Percentiles rank a stretch among this genome's conserved stretches.
Conservation (phyloP, 305 asterid species). For the Galium porrigens region DNA sequence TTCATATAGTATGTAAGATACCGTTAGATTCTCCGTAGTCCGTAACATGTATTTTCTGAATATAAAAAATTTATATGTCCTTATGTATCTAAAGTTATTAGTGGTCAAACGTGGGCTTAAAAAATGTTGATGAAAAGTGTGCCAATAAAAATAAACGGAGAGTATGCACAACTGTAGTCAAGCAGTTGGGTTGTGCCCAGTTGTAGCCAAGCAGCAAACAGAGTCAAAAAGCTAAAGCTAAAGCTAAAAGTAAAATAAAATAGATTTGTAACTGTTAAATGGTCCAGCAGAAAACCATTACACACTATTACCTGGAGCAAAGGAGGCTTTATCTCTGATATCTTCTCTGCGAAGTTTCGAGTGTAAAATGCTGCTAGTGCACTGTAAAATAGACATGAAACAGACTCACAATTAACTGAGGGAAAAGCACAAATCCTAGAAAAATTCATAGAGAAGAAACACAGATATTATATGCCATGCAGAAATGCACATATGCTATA, state of each 20-base stretch:
- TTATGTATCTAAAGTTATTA: too few relatives aligned
- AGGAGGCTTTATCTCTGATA: slow-evolving; percentile 68
- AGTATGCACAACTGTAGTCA: not conserved
- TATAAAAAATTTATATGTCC: too few relatives aligned
- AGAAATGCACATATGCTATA: not conserved
- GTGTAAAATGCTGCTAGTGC: slow-evolving; percentile 89
- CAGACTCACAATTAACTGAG: slow-evolving; percentile 13
- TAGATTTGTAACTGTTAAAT: not conserved
- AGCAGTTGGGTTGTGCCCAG: not conserved
- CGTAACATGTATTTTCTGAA: too few relatives aligned
- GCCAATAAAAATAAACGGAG: too few relatives aligned
- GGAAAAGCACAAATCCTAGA: slow-evolving; percentile 12
- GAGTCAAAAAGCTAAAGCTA: not conserved
- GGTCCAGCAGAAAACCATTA: slow-evolving; percentile 16
- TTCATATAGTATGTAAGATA: too few relatives aligned
- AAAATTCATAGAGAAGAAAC: slow-evolving; percentile 5
- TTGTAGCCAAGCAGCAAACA: not conserved
- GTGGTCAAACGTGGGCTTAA: too few relatives aligned
- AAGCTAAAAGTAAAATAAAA: slow-evolving; percentile 3
- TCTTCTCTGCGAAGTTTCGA: slow-evolving; percentile 65
- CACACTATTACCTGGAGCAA: slow-evolving; percentile 58
- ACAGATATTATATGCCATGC: not conserved
- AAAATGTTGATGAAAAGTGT: too few relatives aligned
- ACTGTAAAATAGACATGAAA: slow-evolving; percentile 37
- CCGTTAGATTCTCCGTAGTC: too few relatives aligned